A percentile compares a stretch with the other conserved stretches of the same genome.
Evolutionary conservation across 2,329 filamentous ascomycete genomes (phyloP).

Genomic region (Colletotrichum higginsianum): DNA sequence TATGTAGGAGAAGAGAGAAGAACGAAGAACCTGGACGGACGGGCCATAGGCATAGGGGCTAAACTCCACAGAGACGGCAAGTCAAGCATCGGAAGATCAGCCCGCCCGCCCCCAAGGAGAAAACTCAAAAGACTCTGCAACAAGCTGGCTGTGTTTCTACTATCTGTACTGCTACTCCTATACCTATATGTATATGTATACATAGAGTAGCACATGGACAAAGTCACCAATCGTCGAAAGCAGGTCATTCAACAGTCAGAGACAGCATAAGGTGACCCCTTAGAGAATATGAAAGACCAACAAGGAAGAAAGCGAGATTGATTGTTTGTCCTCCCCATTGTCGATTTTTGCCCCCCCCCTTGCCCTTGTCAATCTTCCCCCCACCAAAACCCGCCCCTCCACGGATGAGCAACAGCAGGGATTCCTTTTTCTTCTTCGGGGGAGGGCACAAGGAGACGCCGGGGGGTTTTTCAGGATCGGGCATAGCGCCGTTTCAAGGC

Average conservation of each 20-base stretch:
- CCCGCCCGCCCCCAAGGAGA: constrained; percentile 2
- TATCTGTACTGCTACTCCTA: no score
- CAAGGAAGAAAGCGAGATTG: not conserved
- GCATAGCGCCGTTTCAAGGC: constrained; percentile 41
- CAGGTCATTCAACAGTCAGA: not conserved
- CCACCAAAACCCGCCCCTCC: constrained; percentile 30
- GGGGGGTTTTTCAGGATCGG: constrained; percentile 25
- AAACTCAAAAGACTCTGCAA: not conserved
- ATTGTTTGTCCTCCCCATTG: constrained; percentile 23
- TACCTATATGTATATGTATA: no score
- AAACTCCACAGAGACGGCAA: constrained; percentile 9
- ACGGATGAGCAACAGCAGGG: constrained; percentile 36
- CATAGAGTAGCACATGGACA: not conserved
- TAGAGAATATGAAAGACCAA: not conserved
- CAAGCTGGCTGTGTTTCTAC: constrained; percentile 19
- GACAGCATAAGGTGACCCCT: no score
- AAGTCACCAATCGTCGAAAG: not conserved
- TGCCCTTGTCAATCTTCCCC: constrained; percentile 11
- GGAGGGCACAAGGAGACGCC: constrained; percentile 1
- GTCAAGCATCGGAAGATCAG: constrained; percentile 26
- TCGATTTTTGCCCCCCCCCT: not conserved
- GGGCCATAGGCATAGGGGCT: not conserved
- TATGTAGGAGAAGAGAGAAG: not conserved
- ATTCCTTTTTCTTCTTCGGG: constrained; percentile 7
- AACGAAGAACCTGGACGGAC: not conserved